Evolutionary conservation across 1,284 basidiomycete genomes (phyloP).

Genomic region (Porodaedalea pini): DNA sequence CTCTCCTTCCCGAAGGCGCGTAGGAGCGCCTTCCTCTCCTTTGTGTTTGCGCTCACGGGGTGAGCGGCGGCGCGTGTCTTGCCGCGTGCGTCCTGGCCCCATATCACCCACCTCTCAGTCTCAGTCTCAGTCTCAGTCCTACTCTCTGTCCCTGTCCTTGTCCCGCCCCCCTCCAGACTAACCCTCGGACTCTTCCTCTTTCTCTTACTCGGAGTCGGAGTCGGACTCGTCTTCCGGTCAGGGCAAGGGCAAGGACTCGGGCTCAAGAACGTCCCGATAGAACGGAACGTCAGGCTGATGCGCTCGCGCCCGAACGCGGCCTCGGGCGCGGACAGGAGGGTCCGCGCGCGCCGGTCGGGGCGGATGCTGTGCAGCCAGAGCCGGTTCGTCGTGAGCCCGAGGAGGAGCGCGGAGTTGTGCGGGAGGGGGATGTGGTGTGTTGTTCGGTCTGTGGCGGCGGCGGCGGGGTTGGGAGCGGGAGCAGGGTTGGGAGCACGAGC

Average conservation of each 20-base stretch:
- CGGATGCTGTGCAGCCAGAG: slow-evolving; percentile 69
- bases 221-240: no score
- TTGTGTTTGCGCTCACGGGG: slow-evolving; percentile 46
- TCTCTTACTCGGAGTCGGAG: no score
- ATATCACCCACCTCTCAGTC: slow-evolving; percentile 38
- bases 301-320: slow-evolving; percentile 51
- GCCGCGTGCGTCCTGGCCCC: slow-evolving; percentile 62
- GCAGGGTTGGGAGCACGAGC: no score
- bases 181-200: not conserved
- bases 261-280: slow-evolving; percentile 75
- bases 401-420: slow-evolving; percentile 74
- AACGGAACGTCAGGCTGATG: slow-evolving; percentile 73
- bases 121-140: no score
- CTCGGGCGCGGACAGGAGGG: slow-evolving; percentile 52
- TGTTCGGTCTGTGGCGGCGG: no score
- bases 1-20: slow-evolving; percentile 70
- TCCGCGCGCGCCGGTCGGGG: slow-evolving; percentile 59
- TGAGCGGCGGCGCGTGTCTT: slow-evolving; percentile 52
- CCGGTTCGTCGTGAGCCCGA: slow-evolving; percentile 66
- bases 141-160: not conserved
- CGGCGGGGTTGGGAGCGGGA: no score
- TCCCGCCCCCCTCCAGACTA: no score
- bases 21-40: slow-evolving; percentile 50
- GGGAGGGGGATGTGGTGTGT: slow-evolving; percentile 65
- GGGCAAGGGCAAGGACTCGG: no score